phyloP scores from a whole-genome alignment of 352 stramenopile species.

The Pythium aquatile region DNA sequence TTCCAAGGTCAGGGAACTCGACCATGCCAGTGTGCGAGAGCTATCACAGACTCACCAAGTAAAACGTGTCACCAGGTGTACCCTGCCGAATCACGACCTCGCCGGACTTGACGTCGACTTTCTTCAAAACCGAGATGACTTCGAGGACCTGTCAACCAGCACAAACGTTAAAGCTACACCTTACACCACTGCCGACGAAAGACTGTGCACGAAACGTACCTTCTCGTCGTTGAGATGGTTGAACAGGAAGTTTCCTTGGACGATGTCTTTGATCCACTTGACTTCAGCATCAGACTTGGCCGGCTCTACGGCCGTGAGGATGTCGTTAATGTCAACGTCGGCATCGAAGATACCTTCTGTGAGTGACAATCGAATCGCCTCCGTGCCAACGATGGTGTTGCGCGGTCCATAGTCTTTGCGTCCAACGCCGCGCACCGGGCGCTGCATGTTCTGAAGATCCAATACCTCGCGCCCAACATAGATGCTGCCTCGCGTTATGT shows the following conservation, averaged over 20 bases:
- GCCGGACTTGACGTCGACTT: constrained; percentile 72
- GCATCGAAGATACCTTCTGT: constrained; percentile 43
- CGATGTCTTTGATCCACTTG: constrained; percentile 83
- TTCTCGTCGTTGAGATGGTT: constrained; percentile 89
- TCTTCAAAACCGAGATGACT: constrained; percentile 89
- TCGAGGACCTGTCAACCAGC: constrained; percentile 51
- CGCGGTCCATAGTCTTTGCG: constrained; percentile 61
- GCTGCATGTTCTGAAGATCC: constrained; percentile 82
- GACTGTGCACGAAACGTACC: constrained; percentile 27
- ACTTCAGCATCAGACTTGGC: constrained; percentile 80
- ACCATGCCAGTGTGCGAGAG: not conserved
- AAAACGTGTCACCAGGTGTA: constrained; percentile 92
- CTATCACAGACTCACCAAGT: constrained; percentile 60
- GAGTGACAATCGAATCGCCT: constrained; percentile 79
- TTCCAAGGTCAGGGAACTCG: not conserved
- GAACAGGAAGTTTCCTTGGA: constrained; percentile 93
- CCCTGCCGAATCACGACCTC: constrained; percentile 92
- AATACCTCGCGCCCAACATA: constrained; percentile 80
- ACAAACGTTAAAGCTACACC: not conserved
- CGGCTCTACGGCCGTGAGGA: constrained; percentile 24
- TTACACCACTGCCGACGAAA: too few species aligned
- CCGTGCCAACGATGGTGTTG: constrained; percentile 83
- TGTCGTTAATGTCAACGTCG: constrained; percentile 4
- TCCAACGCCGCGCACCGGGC: constrained; percentile 67
- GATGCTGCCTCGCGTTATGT: constrained; percentile 76